Percentiles rank a stretch among this genome's conserved stretches.
Conservation (phyloP, 2,329 filamentous ascomycete species). For the Niveomyces coronatus region DNA sequence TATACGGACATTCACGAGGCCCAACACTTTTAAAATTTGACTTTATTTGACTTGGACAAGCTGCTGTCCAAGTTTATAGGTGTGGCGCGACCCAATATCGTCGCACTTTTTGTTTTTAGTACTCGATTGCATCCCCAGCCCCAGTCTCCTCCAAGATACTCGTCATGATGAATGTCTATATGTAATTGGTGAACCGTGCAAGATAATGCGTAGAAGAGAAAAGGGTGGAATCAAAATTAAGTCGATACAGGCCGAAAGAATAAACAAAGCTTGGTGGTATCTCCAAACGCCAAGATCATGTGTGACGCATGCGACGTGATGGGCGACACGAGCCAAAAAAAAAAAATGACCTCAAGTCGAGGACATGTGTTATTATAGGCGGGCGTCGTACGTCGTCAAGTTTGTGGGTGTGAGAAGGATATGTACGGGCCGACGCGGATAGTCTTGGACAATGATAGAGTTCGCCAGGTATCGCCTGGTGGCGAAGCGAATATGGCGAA, state of each 20-base stretch:
- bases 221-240: neutral
- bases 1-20: no score
- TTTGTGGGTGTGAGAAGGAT: conserved; percentile 2
- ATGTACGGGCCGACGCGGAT: conserved; percentile 1
- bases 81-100: neutral
- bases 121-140: no score
- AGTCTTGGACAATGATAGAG: neutral
- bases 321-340: neutral
- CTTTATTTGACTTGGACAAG: conserved; percentile 2
- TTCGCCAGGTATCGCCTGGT: no score
- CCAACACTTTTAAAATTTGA: neutral
- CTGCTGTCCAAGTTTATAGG: neutral
- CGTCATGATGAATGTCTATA: neutral
- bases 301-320: conserved; percentile 10
- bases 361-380: no score
- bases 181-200: no score
- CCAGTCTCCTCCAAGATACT: neutral
- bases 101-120: conserved; percentile 4
- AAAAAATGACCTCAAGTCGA: neutral
- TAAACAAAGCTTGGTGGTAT: conserved; percentile 12
- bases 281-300: conserved; percentile 16
- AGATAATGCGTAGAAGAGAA: neutral
- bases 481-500: no score
- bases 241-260: neutral
- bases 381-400: conserved; percentile 1